Base-by-base conservation (phyloP, 345 rosid genomes). In the Nasturtium officinale region DNA sequence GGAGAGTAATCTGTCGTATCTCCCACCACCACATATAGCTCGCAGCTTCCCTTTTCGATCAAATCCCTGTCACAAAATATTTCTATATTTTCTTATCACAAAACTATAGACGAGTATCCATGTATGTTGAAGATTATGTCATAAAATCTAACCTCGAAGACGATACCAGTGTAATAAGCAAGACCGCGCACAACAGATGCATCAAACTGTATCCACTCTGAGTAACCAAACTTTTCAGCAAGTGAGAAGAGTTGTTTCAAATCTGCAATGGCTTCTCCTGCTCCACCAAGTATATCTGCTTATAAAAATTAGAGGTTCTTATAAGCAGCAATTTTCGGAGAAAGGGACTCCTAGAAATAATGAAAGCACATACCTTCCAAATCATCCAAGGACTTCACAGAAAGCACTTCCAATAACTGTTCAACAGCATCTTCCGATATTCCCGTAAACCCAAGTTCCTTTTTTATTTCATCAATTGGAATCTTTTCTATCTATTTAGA, bases 151-250 rank as follows among this genome's bases (percentile, higher is more conserved):
- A 94, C 98, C 98, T 94, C 98, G 17, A 94, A 94, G 42, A 94
- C 98, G 50, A 94, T 85, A 59, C 97, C 96, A 45, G 98, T 94
- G 84, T 94, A 91, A 86, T 94, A 94, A 65, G 98, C 92, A 65
- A 91, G 96, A 72, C 98, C 98, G 33, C 98, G 96, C 28, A 94
- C 98, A 72, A 91, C 79, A 28, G 98, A 94, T 66, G 96, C 97
- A 77, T 94, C 98, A 86, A 94, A 91, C 76, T 89, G 95, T 77
- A 94, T 88, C 97, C 98, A 94, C 53, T 91, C 91, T 6, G 91
- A 85, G 72, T 85, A 91, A 59, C 97, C 98, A 78, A 86, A 91
- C 74, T 82, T 88, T 80, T 94, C 98, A 74, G 90, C 96, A 60
- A 94, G 93, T 18, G 83, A 86, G 79, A 91, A 94, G 28, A 94